Evolutionary conservation across 1,284 basidiomycete species (phyloP).

Genomic region (Moesziomyces aphidis): DNA sequence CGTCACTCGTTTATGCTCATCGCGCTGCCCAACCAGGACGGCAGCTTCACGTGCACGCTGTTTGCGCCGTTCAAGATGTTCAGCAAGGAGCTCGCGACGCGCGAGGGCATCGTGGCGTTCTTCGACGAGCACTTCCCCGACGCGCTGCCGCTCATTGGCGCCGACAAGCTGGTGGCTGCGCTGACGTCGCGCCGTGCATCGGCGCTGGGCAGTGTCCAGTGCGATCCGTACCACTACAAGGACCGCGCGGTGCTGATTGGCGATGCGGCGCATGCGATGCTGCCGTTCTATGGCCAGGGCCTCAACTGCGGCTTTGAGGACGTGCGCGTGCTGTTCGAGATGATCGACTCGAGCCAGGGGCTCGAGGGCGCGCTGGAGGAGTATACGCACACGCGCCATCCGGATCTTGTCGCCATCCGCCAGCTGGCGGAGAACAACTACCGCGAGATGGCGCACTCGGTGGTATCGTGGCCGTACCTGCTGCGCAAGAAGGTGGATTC

Average conservation of each 20-base stretch:
- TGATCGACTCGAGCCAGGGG: conserved; percentile 73
- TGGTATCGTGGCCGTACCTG: conserved; percentile 83
- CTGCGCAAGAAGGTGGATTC: conserved; percentile 83
- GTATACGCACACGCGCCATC: conserved; percentile 84
- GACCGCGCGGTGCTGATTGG: conserved; percentile 89
- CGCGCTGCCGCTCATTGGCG: conserved; percentile 84
- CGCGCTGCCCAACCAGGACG: conserved; percentile 80
- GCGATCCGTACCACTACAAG: conserved; percentile 88
- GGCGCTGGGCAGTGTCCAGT: conserved; percentile 89
- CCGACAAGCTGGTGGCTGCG: conserved; percentile 79
- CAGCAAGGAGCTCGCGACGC: conserved; percentile 68
- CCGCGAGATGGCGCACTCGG: conserved; percentile 92
- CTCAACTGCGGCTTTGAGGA: conserved; percentile 98
- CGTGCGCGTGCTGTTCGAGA: conserved; percentile 84
- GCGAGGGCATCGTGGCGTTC: conserved; percentile 76
- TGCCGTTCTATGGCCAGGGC: conserved; percentile 96
- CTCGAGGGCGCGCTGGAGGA: conserved; percentile 77
- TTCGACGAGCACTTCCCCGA: conserved; percentile 88
- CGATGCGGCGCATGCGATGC: conserved; percentile 96
- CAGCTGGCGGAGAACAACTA: conserved; percentile 95
- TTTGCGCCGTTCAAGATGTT: conserved; percentile 88
- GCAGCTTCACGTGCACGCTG: conserved; percentile 76
- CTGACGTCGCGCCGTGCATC: conserved; percentile 86
- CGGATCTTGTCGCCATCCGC: conserved; percentile 88
- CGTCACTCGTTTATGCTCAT: conserved; percentile 99